Evolutionary conservation across 73 alveolate species (phyloP), one percentile per base, ranked within the genome.

Genomic region (Uronychia binucleata): DNA sequence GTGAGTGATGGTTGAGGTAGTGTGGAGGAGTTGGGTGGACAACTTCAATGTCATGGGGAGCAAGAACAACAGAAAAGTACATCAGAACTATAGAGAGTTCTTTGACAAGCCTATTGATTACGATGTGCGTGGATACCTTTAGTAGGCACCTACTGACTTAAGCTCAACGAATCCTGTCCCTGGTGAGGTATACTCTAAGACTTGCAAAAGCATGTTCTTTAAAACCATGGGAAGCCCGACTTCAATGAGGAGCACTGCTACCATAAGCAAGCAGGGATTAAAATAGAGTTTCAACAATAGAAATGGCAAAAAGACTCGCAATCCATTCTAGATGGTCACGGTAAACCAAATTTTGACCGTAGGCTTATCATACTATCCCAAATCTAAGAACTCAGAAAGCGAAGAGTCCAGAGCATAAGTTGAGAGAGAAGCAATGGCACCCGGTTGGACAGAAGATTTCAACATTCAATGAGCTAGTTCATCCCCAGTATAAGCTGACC

Each of bases 11-110:
- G n/a, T n/a, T n/a, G n/a, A n/a, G n/a, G n/a, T n/a, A n/a, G n/a
- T n/a, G n/a, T n/a, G n/a, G n/a, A n/a, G n/a, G n/a, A 83, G 75
- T 35, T 88, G 94, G 94, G 85, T 88, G n/a, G 77, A 77, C 32
- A 88, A 82, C 26, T 88, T 88, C 67, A 76, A 35, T 59, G 85
- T 82, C 13, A 88, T 88, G 91, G 88, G 88, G 1, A 35, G 85
- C 35, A 88, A 88, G 57, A 88, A 88, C 67, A 88, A 88, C 33
- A 31, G 59, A 19, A 80, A 59, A 58, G 91, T 83, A 8, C 94
- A 88, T 35, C 82, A 58, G 34, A 86, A 88, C 76, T 88, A 57
- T 81, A 76, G 83, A 46, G 94, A 88, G 58, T 88, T 83, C 78
- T 88, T 88, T 59, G 94, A 88, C 76, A 82, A 77, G 77, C 94